Base-by-base conservation (phyloP, 805 yeast genomes). In the Starmerella bombicola region DNA sequence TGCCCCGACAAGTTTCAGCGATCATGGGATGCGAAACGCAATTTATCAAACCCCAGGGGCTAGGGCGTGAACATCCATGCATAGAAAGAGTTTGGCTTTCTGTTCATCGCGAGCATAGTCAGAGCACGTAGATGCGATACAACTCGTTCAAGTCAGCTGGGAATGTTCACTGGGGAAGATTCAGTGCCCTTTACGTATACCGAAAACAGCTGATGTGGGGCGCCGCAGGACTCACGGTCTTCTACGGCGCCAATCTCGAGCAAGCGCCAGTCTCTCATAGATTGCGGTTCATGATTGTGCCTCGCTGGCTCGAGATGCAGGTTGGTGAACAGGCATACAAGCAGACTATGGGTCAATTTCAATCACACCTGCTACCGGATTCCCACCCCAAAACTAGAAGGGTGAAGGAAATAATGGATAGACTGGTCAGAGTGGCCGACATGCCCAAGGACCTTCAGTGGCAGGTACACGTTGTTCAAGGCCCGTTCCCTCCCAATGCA, bases 401-500 rank as follows among this genome's bases (percentile, higher is more conserved):
- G 43, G 81, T 86, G 13, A 61, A 67, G n/a, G 56, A 53, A 2
- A 67, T 88, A 9, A 81, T 91, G 74, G 55, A 66, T 34, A 68
- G 74, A 46, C 64, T 91, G 18, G 70, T 88, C 36, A 50, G 51
- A 16, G 65, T 56, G 9, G 39, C 46, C 3, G 67, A 43, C 30
- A 28, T 33, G 23, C 35, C 35, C 15, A 35, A 24, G 16, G 33
- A 37, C 25, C 5, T 39, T 17, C 18, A 43, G n/a, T 91, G 98
- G 97, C 65, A 72, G 48, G 73, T 91, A 22, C 83, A 83, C 56
- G 80, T 91, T 18, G 78, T 83, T 17, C 78, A 74, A 42, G 74
- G 79, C 2, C 61, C 61, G 25, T 68, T 68, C n/a, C 86, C 93
- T 13, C 97, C 98, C 3, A 91, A 91, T 62, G 98, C 98, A 1